Base-by-base conservation (phyloP, 495 filamentous ascomycete species). In the Thozetella sp. region DNA sequence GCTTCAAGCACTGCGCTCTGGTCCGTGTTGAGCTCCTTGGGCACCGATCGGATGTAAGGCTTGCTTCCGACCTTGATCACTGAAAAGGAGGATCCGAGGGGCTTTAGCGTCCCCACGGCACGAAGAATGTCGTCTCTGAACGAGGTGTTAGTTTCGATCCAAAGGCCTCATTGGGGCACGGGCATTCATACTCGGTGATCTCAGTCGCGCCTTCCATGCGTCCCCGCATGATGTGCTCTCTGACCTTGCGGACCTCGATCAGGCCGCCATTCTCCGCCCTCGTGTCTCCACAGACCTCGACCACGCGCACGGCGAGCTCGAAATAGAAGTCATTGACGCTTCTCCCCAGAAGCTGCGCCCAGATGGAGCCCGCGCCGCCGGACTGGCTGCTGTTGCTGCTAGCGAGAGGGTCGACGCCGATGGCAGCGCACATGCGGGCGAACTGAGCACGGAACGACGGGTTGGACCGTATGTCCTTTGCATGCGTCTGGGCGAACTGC, bases 291-390 rank as follows among this genome's bases (percentile, higher is more conserved):
- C 95, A 99, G 0, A 98, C 86, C 74, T 97, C 95, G 9, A 99
- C 96, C 6, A 98, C 92, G 25, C 92, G 80, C 40, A 97, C 93
- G 0, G 92, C 96, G 51, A 99, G 83, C 76, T 96, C 94, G 71
- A 98, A 98, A 72, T 98, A 98, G 67, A 98, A 99, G 71, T 98
- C 96, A 72, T 97, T 97, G 62, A 98, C 94, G 65, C 86, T 91
- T 22, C 90, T 83, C 1, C 95, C 95, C 54, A 97, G 75, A 64
- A 97, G 86, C 78, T 97, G 93, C 15, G 92, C 90, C 95, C 95
- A 97, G 62, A 97, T 87, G 65, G 88, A 94, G 19, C 84, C 84
- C 0, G 48, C 70, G 66, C 70, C 79, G 67, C 70, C 76, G 63
- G 55, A 71, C 60, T 67, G 77, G 40, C 64, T 65, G 19, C 67